These are phyloP conservation scores for Hyaloperonospora arabidopsidis DNA, from an alignment of 352 stramenopile species.

Conservation along the genomic window DNA sequence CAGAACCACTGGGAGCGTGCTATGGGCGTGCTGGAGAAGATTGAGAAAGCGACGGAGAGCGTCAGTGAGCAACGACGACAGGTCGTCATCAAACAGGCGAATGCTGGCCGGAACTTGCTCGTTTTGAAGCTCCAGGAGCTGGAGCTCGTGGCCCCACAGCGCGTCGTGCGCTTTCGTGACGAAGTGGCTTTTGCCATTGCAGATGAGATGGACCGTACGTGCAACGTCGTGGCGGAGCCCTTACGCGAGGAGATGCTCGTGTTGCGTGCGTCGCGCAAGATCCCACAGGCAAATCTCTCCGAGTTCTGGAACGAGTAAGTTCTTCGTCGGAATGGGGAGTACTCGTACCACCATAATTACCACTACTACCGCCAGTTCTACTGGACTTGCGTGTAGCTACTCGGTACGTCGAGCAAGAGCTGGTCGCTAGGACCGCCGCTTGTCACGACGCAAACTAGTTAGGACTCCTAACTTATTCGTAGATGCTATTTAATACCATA, in stretches of 20 bases:
- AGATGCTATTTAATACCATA: conserved; percentile 30
- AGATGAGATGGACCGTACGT: conserved; percentile 60
- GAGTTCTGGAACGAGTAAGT: conserved; percentile 58
- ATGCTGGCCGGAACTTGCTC: conserved; percentile 29
- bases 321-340: neutral
- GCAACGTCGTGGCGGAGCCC: conserved; percentile 36
- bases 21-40: conserved; percentile 64
- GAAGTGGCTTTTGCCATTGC: conserved; percentile 42
- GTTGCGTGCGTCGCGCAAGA: conserved; percentile 57
- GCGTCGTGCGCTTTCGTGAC: conserved; percentile 54
- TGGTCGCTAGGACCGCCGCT: conserved; percentile 13
- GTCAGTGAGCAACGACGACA: conserved; percentile 54
- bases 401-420: neutral
- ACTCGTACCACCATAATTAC: neutral
- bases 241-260: conserved; percentile 74
- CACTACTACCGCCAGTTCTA: too few relatives aligned
- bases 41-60: conserved; percentile 64
- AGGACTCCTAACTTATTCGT: conserved; percentile 32
- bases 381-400: too few relatives aligned
- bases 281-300: conserved; percentile 66
- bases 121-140: conserved; percentile 33
- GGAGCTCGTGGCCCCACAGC: conserved; percentile 15
- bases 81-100: conserved; percentile 57
- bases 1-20: conserved; percentile 76
- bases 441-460: conserved; percentile 4